Percentiles rank a stretch among this genome's conserved stretches.
Conservation (phyloP, 768 basidiomycete species). For the Mycena rosella region DNA sequence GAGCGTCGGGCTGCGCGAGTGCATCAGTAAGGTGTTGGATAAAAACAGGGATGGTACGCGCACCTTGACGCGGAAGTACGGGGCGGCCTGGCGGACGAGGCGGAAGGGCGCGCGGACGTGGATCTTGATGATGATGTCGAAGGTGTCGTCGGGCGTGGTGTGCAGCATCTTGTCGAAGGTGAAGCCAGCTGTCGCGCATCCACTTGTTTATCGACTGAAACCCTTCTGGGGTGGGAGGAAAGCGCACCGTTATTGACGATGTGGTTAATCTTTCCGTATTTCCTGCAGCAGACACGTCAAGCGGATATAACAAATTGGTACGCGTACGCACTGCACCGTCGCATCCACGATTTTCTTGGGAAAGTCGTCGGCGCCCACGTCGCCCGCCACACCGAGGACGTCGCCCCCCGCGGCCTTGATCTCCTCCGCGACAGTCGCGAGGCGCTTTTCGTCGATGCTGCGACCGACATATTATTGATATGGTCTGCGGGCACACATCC, state of each 20-base stretch:
- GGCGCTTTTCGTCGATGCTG: slow-evolving; percentile 81
- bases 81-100: slow-evolving; percentile 85
- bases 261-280: slow-evolving; percentile 89
- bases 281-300: slow-evolving; percentile 56
- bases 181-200: slow-evolving; percentile 77
- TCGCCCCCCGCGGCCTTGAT: slow-evolving; percentile 81
- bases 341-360: slow-evolving; percentile 83
- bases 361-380: slow-evolving; percentile 87
- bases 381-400: slow-evolving; percentile 80
- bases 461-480: not conserved
- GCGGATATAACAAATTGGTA: not conserved
- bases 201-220: not conserved
- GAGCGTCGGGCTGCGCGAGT: slow-evolving; percentile 64
- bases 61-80: slow-evolving; percentile 85
- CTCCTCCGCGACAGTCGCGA: slow-evolving; percentile 75
- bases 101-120: slow-evolving; percentile 91
- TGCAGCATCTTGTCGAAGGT: slow-evolving; percentile 91
- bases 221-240: not conserved
- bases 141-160: slow-evolving; percentile 86
- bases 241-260: slow-evolving; percentile 82
- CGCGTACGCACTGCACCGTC: slow-evolving; percentile 72
- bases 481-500: not conserved
- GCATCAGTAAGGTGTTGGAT: not conserved
- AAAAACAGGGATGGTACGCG: slow-evolving; percentile 17
- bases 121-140: slow-evolving; percentile 85